Conservation (phyloP, 1,284 basidiomycete species). For the Fomitopsis palustris region DNA sequence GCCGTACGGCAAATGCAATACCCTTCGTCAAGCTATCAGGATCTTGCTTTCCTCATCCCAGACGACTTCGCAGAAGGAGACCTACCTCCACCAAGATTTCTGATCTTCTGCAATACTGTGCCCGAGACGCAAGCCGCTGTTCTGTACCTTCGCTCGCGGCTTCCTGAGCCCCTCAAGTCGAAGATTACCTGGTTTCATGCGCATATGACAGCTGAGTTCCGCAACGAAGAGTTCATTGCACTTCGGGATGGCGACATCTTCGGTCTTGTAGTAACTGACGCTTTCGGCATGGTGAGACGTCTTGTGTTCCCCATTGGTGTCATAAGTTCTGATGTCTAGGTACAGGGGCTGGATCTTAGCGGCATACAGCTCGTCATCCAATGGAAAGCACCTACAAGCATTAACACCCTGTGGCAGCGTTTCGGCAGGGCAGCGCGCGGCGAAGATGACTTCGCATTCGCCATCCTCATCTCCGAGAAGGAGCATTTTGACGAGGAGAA, state of each 20-base stretch:
- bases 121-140: constrained; percentile 6
- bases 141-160: constrained; percentile 6
- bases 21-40: constrained; percentile 16
- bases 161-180: constrained; percentile 4
- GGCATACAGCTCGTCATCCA: constrained; percentile 17
- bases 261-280: constrained; percentile 27
- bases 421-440: constrained; percentile 15
- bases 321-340: no score
- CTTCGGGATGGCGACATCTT: constrained; percentile 17
- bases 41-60: constrained; percentile 28
- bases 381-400: constrained; percentile 19
- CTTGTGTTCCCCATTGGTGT: constrained; percentile 24
- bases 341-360: constrained; percentile 26
- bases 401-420: constrained; percentile 17
- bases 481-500: constrained; percentile 11
- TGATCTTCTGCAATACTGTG: constrained; percentile 31
- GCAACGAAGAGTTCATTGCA: constrained; percentile 12
- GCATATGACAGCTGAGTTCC: constrained; percentile 13
- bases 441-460: constrained; percentile 4
- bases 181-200: constrained; percentile 21
- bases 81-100: constrained; percentile 20
- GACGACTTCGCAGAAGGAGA: constrained; percentile 6
- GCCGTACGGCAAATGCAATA: constrained; percentile 22
- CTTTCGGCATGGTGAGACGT: constrained; percentile 35
- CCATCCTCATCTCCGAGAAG: constrained; percentile 12